Base-by-base conservation (phyloP, 139 green algal species). In the Chlorella vulgaris region DNA sequence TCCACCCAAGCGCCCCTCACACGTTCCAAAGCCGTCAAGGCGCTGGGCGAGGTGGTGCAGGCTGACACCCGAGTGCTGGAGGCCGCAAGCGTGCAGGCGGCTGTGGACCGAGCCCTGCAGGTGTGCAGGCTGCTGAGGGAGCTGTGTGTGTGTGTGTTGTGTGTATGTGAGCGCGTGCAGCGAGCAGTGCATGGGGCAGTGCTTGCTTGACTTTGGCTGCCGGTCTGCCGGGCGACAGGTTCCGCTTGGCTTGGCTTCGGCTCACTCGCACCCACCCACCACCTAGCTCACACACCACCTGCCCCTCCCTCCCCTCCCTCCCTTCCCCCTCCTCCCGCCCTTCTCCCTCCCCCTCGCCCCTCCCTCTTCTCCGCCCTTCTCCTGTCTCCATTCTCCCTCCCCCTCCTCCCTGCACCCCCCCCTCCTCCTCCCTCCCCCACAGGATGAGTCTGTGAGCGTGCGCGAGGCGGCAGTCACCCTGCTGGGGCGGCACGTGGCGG, bases 381-480 rank as follows among this genome's bases (percentile, higher is more conserved):
- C n/a, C n/a, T n/a, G n/a, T n/a, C n/a, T n/a, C n/a, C n/a, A n/a
- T n/a, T n/a, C n/a, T 18, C 36, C 18, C 6, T 22, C n/a, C 8
- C 31, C 29, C 43, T 8, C 4, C 43, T 8, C 28, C 21, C n/a
- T 65, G 31, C 8, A 33, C 13, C 21, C 4, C 22, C 24, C 22
- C 66, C 40, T 63, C 55, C 78, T 28, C 36, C 3, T 69, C 15
- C 7, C 2, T 33, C n/a, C 13, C 8, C 50, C 91, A 33, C 76
- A 85, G 69, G 95, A 98, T 85, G 93, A 97, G 51, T 86, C 91
- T n/a, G 88, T 95, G 21, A 90, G 84, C 10, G 95, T 98, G 47
- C 86, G 95, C 1, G 93, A 98, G 74, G 95, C 95, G 36, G 91
- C 92, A 8, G 83, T 98, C 31, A 92, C 94, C 31, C 83, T 98